Evolutionary conservation across 192 early-diverging fungal species (phyloP), one percentile per base, ranked within the genome.

Genomic region (Pilaira anomala): DNA sequence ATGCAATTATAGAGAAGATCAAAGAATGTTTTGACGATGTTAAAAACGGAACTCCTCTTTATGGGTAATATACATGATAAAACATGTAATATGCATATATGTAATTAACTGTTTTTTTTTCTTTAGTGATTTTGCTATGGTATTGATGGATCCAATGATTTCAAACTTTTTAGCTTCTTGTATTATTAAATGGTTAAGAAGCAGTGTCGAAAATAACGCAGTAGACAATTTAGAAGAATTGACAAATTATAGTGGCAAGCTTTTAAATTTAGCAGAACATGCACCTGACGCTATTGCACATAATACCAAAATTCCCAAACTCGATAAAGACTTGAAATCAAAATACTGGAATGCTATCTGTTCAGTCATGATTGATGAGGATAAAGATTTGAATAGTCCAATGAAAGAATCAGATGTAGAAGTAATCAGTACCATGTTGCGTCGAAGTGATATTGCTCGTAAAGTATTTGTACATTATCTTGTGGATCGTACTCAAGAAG

Each of bases 41-140:
- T 9, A 62, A 64, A 14, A 69, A 77, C 39, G 78, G 80, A 14
- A 71, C 69, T 40, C 75, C 78, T 26, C 69, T 84, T 36, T 80
- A 84, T 29, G 80, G 72, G 82, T 83, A 79, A 59, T 52, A 57
- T 14, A 5, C 28, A 5, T 53, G 7, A 30, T n/a, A 22, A 19
- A 62, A 50, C 7, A 25, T 18, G 9, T 36, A 8, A 24, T 12
- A 44, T 2, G 28, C n/a, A 41, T 4, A 42, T 3, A 55, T 44
- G 26, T 30, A 16, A 33, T 26, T 12, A 29, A 26, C 1, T n/a
- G 18, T 36, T 7, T 60, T 67, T 49, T 55, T 22, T 19, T 41
- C 6, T 45, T 7, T 65, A 83, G 83, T 30, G 83, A 84, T 50
- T 78, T 80, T 51, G 83, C 79, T 26, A 80, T 84, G 77, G 74